Evolutionary conservation across 2,329 filamentous ascomycete genomes (phyloP), one percentile per base, ranked within the genome.

Genomic region (Pyrenophora seminiperda): DNA sequence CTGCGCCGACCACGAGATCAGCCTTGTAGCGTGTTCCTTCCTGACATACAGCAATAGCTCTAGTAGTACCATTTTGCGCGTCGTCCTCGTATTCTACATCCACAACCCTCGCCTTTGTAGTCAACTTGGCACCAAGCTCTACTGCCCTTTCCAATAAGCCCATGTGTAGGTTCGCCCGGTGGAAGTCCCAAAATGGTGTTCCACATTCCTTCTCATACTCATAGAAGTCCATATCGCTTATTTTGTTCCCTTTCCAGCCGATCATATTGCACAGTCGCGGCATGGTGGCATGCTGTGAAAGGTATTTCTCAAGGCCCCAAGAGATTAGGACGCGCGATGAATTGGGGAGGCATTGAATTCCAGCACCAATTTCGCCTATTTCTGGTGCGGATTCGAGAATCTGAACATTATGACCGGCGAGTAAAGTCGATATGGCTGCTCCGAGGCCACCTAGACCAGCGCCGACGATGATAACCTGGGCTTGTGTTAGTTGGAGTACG

Each of bases 401-500:
- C 0, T 70, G 74, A 5, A 82, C 78, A 17, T 66, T 65, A 60
- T 81, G 79, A 17, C 79, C 77, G 18, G 73, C 74, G 7, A 79
- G 69, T 1, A 75, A 68, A 32, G 77, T 72, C 3, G 74, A 67
- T 49, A 81, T 79, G n/a, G 76, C 77, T 17, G 78, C 76, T 9
- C 74, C 79, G 7, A 84, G 72, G 4, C 82, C 82, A 18, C 80
- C 79, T 15, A 84, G 73, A 5, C 82, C 82, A 7, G 80, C 82
- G n/a, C 82, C 82, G 15, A 82, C 76, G 19, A 84, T 70, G 17
- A 83, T 73, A 19, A 82, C 58, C 68, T 71, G 14, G 3, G 9
- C 1, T 17, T 1, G 1, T 14, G n/a, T 54, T 17, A 53, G 14
- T 39, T 11, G 39, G n/a, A 14, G 3, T 4, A 38, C 30, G 24